These are phyloP conservation scores for Helminthosporium solani DNA, from an alignment of 2,329 filamentous ascomycete genomes.

Conservation along the genomic window DNA sequence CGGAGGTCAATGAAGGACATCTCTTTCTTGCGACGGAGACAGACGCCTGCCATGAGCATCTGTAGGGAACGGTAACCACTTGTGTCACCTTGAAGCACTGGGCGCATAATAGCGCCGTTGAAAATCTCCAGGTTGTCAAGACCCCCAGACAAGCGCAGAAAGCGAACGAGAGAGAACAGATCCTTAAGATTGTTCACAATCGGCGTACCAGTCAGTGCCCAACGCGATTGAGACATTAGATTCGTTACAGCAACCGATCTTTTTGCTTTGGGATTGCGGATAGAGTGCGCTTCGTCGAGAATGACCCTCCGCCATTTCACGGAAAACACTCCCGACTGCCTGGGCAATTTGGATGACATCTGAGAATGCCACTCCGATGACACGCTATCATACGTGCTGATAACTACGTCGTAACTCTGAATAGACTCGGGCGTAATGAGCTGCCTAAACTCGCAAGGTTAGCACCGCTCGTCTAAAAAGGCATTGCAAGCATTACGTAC, in stretches of 20 bases:
- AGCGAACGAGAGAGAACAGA: conserved; percentile 75
- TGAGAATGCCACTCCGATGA: conserved; percentile 61
- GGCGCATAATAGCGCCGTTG: conserved; percentile 68
- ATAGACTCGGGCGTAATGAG: conserved; percentile 57
- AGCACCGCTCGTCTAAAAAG: neutral
- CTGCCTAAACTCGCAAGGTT: conserved; percentile 23
- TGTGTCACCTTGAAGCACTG: conserved; percentile 59
- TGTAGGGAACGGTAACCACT: conserved; percentile 67
- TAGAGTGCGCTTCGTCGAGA: conserved; percentile 60
- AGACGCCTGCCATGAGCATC: conserved; percentile 76
- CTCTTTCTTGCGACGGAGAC: conserved; percentile 78
- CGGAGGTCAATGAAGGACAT: conserved; percentile 85
- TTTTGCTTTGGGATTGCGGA: conserved; percentile 75
- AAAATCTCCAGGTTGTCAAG: conserved; percentile 73
- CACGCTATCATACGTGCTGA: conserved; percentile 82
- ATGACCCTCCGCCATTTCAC: conserved; percentile 71
- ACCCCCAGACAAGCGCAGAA: conserved; percentile 73
- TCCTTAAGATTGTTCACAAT: conserved; percentile 83
- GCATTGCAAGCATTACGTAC: neutral
- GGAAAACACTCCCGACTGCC: conserved; percentile 54
- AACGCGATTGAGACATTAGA: conserved; percentile 69
- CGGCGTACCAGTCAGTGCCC: conserved; percentile 64
- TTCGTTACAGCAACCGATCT: conserved; percentile 67
- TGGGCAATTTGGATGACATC: conserved; percentile 39
- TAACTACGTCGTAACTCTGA: conserved; percentile 68